These are phyloP conservation scores for Spiromastix sp. DNA, from an alignment of 2,329 filamentous ascomycete genomes.

Conservation along the genomic window DNA sequence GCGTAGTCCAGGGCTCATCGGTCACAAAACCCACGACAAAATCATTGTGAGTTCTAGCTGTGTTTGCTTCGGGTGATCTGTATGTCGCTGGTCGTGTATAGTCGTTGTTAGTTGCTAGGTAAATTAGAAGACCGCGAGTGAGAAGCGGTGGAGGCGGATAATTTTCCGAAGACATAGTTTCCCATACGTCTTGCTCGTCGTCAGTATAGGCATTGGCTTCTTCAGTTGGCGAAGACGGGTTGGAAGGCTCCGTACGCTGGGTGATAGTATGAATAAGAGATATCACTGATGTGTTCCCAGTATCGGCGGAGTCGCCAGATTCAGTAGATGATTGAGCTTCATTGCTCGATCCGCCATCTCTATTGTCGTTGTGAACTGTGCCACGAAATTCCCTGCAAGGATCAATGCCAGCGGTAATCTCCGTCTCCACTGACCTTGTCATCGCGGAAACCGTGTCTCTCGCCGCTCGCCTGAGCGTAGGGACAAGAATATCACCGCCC, in stretches of 20 bases:
- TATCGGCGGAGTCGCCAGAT: neutral
- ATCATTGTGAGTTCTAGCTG: conserved; percentile 29
- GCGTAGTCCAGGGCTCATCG: conserved; percentile 25
- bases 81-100: conserved; percentile 24
- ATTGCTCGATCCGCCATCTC: conserved; percentile 5
- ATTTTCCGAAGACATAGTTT: conserved; percentile 4
- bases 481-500: conserved; percentile 31
- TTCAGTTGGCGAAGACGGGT: conserved; percentile 6
- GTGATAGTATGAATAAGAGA: conserved; percentile 32
- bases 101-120: conserved; percentile 22
- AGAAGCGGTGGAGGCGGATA: conserved; percentile 24
- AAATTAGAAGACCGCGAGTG: conserved; percentile 26
- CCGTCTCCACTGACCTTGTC: conserved; percentile 29
- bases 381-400: conserved; percentile 9
- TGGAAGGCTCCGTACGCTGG: conserved; percentile 24
- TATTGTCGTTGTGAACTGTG: conserved; percentile 2
- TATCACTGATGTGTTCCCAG: conserved; percentile 30
- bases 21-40: conserved; percentile 30
- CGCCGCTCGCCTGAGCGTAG: conserved; percentile 31
- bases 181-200: conserved; percentile 7
- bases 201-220: conserved; percentile 5
- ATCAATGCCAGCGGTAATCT: conserved; percentile 25
- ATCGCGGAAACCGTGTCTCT: conserved; percentile 30
- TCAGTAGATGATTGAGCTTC: conserved; percentile 11
- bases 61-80: conserved; percentile 24